Evolutionary conservation across 257 asterid species (phyloP), one percentile per base, ranked within the genome.

Genomic region (Mitragyna speciosa): DNA sequence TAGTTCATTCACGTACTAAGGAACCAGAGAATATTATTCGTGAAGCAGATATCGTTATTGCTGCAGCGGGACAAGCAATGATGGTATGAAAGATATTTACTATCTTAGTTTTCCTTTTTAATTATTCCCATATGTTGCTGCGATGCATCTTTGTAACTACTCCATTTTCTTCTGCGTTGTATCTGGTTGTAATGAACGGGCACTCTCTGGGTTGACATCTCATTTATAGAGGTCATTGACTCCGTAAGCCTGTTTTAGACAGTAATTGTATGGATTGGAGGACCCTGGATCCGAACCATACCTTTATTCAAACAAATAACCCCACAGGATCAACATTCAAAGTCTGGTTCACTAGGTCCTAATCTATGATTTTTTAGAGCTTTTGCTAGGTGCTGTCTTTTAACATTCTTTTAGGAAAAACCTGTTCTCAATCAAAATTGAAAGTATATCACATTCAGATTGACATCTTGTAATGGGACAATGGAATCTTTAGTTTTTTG

Each of bases 21-120:
- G 97, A 92, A 20, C 97, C 97, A 26, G 98, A 95, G 78, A 90
- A 54, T 59, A 90, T 91, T 82, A 87, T 95, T 45, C 93, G 96
- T 48, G 91, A 91, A 79, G 99, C 97, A 16, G 99, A 95, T 83
- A 92, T 95, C 61, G 61, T 95, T 71, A 95, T 95, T 47, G 97
- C 99, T 61, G 99, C 99, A n/a, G 97, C 98, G 64, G 98, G 99
- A 79, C 97, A 95, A 84, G 88, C 97, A 76, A 87, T 77, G 85
- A 93, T 95, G 99, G 98, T 92, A 91, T 7, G 64, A 31, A 36
- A 36, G 41, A 78, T 16, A 45, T 59, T 22, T 36, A 2, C 17
- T 65, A 9, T 26, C 28, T 45, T 17, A 36, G 70, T 51, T 71
- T 56, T 17, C 43, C 5, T 76, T 15, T 63, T 39, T 12, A 11